Percentiles rank a stretch among this genome's conserved stretches.
phyloP scores from a whole-genome alignment of 495 filamentous ascomycete species.

The Neurospora sp. region DNA sequence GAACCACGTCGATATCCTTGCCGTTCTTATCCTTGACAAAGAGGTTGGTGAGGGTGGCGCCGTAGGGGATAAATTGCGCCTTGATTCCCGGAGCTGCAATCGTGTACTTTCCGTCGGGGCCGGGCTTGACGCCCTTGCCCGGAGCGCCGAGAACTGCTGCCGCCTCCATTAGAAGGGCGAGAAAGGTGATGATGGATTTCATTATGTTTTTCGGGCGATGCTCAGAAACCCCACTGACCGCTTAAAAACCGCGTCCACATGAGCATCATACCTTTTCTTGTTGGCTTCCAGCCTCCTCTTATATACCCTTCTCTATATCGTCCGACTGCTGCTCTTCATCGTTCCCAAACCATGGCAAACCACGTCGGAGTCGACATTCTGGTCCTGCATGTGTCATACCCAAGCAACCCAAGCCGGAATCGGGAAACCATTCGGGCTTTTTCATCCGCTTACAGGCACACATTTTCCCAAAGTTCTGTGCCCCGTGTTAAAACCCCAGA shows the following conservation, averaged over 20 bases:
- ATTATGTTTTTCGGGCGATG: constrained; percentile 1
- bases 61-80: constrained; percentile 49
- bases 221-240: neutral
- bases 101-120: constrained; percentile 35
- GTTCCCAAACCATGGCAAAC: neutral
- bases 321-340: neutral
- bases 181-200: constrained; percentile 5
- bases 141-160: neutral
- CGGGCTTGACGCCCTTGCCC: constrained; percentile 15
- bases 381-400: neutral
- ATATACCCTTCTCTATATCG: neutral
- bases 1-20: constrained; percentile 41
- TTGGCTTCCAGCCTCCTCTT: neutral
- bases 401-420: neutral
- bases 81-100: constrained; percentile 40
- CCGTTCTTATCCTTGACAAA: constrained; percentile 48
- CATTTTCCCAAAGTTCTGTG: neutral
- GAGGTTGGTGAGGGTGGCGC: constrained; percentile 46
- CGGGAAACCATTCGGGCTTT: neutral
- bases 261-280: neutral
- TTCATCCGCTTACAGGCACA: neutral
- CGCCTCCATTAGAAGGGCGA: constrained; percentile 10
- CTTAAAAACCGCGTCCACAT: neutral
- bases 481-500: neutral
- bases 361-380: neutral